Percentiles rank a stretch among this genome's conserved stretches.
Conservation (phyloP, 306 rosid species). For the Castanospermum australe region DNA sequence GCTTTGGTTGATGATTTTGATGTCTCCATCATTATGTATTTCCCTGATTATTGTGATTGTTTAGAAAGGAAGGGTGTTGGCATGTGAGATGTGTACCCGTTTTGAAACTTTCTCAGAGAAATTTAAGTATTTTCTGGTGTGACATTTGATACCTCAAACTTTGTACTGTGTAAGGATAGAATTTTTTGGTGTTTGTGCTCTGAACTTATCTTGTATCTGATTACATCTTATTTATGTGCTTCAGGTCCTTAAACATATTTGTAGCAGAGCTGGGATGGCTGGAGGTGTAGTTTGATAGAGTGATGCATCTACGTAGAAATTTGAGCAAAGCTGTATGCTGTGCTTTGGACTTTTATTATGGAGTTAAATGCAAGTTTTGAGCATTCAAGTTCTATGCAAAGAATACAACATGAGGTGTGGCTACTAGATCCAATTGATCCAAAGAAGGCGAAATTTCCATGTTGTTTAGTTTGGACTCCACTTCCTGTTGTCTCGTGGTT, state of each 20-base stretch:
- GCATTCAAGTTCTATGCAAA: not conserved
- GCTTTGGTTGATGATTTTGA: not conserved
- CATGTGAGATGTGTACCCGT: not conserved
- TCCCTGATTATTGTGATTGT: not conserved
- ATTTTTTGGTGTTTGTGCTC: not conserved
- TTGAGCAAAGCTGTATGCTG: not conserved
- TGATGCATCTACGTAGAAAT: not conserved
- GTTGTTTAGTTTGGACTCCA: constrained; percentile 97
- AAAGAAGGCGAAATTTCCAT: constrained; percentile 67
- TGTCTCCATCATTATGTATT: not conserved
- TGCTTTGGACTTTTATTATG: not conserved
- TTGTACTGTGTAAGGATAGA: not conserved
- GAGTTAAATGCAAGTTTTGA: constrained; percentile 9
- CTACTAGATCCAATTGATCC: constrained; percentile 74
- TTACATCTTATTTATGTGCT: not conserved
- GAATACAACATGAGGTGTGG: constrained; percentile 57
- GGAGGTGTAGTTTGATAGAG: constrained; percentile 34
- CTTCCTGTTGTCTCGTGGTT: constrained; percentile 98
- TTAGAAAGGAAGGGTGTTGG: not conserved
- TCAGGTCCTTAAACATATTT: not conserved
- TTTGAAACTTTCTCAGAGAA: not conserved
- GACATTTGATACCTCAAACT: not conserved
- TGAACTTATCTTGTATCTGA: not conserved
- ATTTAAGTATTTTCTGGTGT: not conserved
- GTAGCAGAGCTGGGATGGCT: constrained; percentile 31